Evolutionary conservation across 169 alveolate species (phyloP), one percentile per base, ranked within the genome.

Genomic region (Eimeria acervulina): DNA sequence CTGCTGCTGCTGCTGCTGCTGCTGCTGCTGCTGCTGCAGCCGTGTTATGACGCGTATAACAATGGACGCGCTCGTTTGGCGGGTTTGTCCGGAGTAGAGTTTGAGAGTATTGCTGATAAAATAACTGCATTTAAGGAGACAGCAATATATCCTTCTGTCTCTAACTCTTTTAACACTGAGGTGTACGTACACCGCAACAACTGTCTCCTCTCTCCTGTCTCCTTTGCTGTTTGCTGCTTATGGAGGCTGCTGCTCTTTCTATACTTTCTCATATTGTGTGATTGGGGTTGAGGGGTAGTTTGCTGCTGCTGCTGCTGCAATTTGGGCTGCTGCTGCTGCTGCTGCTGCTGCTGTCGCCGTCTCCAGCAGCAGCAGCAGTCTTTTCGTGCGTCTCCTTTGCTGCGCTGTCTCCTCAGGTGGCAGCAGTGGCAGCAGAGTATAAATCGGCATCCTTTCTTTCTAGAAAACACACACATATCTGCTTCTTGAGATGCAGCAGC

Each of bases 371-470:
- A 59, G 68, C 1, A 33, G 17, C 42, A n/a, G 47, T 68, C 44
- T 68, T 1, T 68, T 17, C 2, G 15, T 51, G 59, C 15, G 42
- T 68, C 80, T 44, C 78, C 33, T 28, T 84, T 52, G 59, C 93
- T 44, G 38, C 89, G 10, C 42, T 68, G 36, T 68, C 55, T 47
- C 42, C 42, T 68, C 88, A 90, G 95, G 26, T 90, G 95, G 95
- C 33, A 13, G 21, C 90, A 90, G 31, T 90, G 95, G 95, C 51
- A 44, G 15, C 88, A 90, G 33, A 74, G 38, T 52, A 90, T 90
- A 23, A 74, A 74, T 74, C 55, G 90, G 44, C 95, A 90, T 52
- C 95, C 95, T 40, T 90, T 72, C 78, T 90, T 90, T 66, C 55
- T 90, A 28, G 95, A 90, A 6, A 90, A 90, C 63, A 23, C 31